Conservation (phyloP, 2,329 filamentous ascomycete species). For the Thelonectria discophora region DNA sequence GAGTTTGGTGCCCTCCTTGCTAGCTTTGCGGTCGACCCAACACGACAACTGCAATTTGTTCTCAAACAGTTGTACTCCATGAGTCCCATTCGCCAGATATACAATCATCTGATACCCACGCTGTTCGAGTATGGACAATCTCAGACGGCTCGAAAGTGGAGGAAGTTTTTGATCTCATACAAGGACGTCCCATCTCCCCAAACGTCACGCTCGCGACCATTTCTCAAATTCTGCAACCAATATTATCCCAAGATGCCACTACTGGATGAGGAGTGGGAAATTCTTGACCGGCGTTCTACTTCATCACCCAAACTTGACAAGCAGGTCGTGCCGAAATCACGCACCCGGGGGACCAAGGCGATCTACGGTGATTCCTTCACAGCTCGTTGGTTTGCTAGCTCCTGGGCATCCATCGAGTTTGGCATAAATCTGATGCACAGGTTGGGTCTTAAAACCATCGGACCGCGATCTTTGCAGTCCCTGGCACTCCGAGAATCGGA, state of each 20-base stretch:
- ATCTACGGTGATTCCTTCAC: conserved; percentile 64
- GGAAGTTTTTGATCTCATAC: conserved; percentile 51
- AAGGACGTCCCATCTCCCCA: conserved; percentile 52
- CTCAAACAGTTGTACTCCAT: conserved; percentile 57
- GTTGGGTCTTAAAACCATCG: conserved; percentile 76
- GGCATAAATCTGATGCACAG: conserved; percentile 75
- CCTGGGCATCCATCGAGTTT: conserved; percentile 75
- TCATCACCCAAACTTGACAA: not conserved
- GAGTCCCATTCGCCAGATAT: conserved; percentile 55
- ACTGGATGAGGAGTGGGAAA: conserved; percentile 47
- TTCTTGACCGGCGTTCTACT: conserved; percentile 25
- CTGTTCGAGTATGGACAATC: conserved; percentile 59
- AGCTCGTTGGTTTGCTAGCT: conserved; percentile 81
- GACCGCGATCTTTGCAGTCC: conserved; percentile 79
- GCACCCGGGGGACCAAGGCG: conserved; percentile 23
- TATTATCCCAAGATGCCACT: conserved; percentile 56
- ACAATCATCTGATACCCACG: conserved; percentile 61
- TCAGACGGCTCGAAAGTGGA: conserved; percentile 57
- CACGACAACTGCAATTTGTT: conserved; percentile 49
- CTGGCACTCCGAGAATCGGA: conserved; percentile 73
- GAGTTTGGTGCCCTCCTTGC: conserved; percentile 55
- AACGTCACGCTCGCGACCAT: conserved; percentile 53
- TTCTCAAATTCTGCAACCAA: conserved; percentile 57
- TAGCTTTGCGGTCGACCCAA: conserved; percentile 52
- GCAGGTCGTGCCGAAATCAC: not conserved